Base-by-base conservation (phyloP, 2,329 filamentous ascomycete genomes). In the Alternaria gaisen region DNA sequence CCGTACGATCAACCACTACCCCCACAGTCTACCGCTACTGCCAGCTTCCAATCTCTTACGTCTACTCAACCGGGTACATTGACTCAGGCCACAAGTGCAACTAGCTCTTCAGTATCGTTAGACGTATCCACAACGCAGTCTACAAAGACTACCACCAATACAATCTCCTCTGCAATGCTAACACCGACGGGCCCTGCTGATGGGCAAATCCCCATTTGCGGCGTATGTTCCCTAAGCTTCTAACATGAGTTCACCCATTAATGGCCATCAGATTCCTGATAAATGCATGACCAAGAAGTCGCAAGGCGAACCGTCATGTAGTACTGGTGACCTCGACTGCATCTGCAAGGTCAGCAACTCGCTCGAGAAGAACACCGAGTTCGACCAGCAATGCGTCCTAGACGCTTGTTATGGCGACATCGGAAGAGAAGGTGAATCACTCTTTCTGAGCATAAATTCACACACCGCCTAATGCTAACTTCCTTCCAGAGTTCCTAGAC, bases 281-380 rank as follows among this genome's bases (percentile, higher is more conserved):
- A 56, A 52, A 1, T 71, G 67, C 34, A 62, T 65, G 46, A 48
- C 22, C 24, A 30, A 34, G 9, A 51, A 58, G 41, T 24, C 55
- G 4, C 28, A 53, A 14, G 60, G 36, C 1, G 53, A 54, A 3
- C 47, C 56, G 12, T 43, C 46, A 1, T 70, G 69, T 36, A n/a
- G 28, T 2, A 20, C 43, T 2, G 41, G 50, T 7, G 62, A 70
- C 2, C 52, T 71, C 2, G 41, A 56, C 8, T 71, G 66, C 34
- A 65, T 71, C 30, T 71, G 67, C 58, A 60, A 60, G 3, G 34
- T 36, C 36, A 66, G 65, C 50, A 64, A 58, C 20, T 64, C 61
- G 1, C 43, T 70, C 5, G 59, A 32, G 0, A 56, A 57, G 1
- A 71, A 65, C 20, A 53, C 55, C 0, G 46, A 67, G 10, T 69